phyloP scores from a whole-genome alignment of 495 filamentous ascomycete genomes.

The Ascobolus immersus region DNA sequence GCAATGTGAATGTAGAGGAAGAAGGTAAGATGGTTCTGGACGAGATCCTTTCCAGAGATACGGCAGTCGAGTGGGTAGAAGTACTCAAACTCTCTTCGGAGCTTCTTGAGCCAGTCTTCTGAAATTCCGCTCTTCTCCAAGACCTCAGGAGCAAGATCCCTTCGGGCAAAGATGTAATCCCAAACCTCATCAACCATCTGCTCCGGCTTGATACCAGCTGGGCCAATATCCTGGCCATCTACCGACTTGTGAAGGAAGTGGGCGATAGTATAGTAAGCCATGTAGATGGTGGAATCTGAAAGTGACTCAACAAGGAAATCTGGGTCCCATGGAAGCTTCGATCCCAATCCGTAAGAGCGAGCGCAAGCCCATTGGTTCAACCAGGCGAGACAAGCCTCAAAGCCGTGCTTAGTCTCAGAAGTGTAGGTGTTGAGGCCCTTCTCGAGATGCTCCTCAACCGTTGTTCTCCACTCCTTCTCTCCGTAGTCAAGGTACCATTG shows the following conservation, averaged over 20 bases:
- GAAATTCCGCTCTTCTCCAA: slow-evolving; percentile 38
- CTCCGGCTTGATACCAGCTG: slow-evolving; percentile 38
- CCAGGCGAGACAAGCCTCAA: slow-evolving; percentile 69
- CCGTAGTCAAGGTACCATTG: slow-evolving; percentile 97
- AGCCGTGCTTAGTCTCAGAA: slow-evolving; percentile 54
- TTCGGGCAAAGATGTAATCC: slow-evolving; percentile 61
- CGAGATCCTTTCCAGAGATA: slow-evolving; percentile 64
- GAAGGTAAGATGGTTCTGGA: slow-evolving; percentile 82
- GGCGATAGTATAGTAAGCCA: slow-evolving; percentile 87
- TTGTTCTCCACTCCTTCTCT: slow-evolving; percentile 53
- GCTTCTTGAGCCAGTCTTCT: slow-evolving; percentile 40
- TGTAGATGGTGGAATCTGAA: slow-evolving; percentile 79
- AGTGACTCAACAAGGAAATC: slow-evolving; percentile 80
- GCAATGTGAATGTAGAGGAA: slow-evolving; percentile 88
- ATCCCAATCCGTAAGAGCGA: slow-evolving; percentile 72
- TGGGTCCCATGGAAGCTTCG: slow-evolving; percentile 84
- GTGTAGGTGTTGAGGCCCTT: slow-evolving; percentile 52
- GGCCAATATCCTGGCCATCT: slow-evolving; percentile 47
- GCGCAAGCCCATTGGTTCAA: slow-evolving; percentile 89
- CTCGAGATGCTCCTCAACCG: slow-evolving; percentile 45
- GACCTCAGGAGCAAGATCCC: slow-evolving; percentile 37
- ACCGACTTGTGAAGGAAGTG: slow-evolving; percentile 59
- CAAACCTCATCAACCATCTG: slow-evolving; percentile 93
- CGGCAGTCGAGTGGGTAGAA: slow-evolving; percentile 83
- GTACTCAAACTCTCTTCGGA: slow-evolving; percentile 84